A percentile compares a stretch with the other conserved stretches of the same genome.
Conservation (phyloP, 208 protist species). For the Leishmania amazonensis region DNA sequence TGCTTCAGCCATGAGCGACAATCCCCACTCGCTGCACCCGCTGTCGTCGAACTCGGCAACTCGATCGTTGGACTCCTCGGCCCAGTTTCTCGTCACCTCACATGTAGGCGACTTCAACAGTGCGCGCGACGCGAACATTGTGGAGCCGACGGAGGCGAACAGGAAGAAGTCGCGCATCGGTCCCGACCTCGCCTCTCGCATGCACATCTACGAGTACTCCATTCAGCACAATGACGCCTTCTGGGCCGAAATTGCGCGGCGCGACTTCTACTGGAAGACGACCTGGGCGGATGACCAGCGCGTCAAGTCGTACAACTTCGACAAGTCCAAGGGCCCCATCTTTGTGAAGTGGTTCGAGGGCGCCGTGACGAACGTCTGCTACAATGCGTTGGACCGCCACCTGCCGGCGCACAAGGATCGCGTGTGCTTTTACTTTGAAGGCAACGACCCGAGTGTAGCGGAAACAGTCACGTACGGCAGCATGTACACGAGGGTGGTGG, state of each 20-base stretch:
- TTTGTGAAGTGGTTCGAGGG: slow-evolving; percentile 86
- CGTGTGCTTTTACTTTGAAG: slow-evolving; percentile 90
- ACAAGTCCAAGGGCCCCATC: slow-evolving; percentile 66
- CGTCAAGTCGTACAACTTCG: slow-evolving; percentile 79
- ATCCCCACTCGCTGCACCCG: neutral
- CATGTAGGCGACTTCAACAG: slow-evolving; percentile 44
- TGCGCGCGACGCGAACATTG: slow-evolving; percentile 13
- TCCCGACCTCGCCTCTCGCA: slow-evolving; percentile 37
- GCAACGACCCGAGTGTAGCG: slow-evolving; percentile 67
- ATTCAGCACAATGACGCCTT: slow-evolving; percentile 62
- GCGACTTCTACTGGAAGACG: slow-evolving; percentile 75
- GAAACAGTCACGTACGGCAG: slow-evolving; percentile 84
- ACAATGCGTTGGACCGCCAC: slow-evolving; percentile 91
- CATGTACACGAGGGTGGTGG: slow-evolving; percentile 81
- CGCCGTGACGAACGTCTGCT: slow-evolving; percentile 84
- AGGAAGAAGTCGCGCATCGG: slow-evolving; percentile 46
- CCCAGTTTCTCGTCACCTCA: neutral
- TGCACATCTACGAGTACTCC: slow-evolving; percentile 72
- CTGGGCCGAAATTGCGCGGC: slow-evolving; percentile 65
- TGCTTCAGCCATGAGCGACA: slow-evolving; percentile 8
- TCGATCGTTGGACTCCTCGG: slow-evolving; percentile 5
- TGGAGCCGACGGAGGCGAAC: slow-evolving; percentile 27
- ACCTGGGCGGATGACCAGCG: slow-evolving; percentile 55
- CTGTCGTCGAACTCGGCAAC: neutral
- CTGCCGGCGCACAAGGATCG: slow-evolving; percentile 62